Evolutionary conservation across 2,329 filamentous ascomycete genomes (phyloP).

Genomic region (Talaromyces sp.): DNA sequence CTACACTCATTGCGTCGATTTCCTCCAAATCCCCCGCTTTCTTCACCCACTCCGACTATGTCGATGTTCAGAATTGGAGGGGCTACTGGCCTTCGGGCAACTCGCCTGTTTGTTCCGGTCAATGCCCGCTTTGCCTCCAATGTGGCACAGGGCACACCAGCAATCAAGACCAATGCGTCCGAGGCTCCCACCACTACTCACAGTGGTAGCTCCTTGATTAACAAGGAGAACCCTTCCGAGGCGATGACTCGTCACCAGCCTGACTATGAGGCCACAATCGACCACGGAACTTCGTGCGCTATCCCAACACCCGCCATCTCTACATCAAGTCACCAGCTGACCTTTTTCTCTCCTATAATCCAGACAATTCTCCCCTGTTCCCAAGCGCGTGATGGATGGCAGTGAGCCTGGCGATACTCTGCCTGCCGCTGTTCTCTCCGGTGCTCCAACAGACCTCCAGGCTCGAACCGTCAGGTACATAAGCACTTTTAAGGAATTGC

Average conservation of each 20-base stretch:
- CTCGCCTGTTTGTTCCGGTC: conserved; percentile 32
- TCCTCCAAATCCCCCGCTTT: conserved; percentile 28
- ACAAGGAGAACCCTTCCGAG: conserved; percentile 53
- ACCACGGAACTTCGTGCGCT: conserved; percentile 87
- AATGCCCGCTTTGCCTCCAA: conserved; percentile 45
- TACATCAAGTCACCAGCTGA: conserved; percentile 27
- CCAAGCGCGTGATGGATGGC: conserved; percentile 86
- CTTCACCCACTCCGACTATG: conserved; percentile 53
- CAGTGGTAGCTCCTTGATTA: conserved; percentile 51
- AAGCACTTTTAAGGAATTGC: background rate
- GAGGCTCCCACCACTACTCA: conserved; percentile 47
- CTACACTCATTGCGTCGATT: conserved; percentile 30
- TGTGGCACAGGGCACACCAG: conserved; percentile 52
- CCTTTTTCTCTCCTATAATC: conserved; percentile 6
- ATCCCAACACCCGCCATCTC: background rate
- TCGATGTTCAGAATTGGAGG: conserved; percentile 64
- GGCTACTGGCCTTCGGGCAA: conserved; percentile 37
- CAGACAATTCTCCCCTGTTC: conserved; percentile 88
- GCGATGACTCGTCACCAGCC: conserved; percentile 68
- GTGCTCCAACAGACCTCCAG: conserved; percentile 90
- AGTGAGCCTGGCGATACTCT: conserved; percentile 76
- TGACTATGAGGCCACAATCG: conserved; percentile 77
- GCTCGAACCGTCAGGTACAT: conserved; percentile 87
- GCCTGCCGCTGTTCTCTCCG: conserved; percentile 84
- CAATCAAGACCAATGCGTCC: conserved; percentile 54